Percentiles rank a stretch among this genome's conserved stretches.
Conservation (phyloP, 768 basidiomycete genomes). For the Dioszegia crocea region DNA sequence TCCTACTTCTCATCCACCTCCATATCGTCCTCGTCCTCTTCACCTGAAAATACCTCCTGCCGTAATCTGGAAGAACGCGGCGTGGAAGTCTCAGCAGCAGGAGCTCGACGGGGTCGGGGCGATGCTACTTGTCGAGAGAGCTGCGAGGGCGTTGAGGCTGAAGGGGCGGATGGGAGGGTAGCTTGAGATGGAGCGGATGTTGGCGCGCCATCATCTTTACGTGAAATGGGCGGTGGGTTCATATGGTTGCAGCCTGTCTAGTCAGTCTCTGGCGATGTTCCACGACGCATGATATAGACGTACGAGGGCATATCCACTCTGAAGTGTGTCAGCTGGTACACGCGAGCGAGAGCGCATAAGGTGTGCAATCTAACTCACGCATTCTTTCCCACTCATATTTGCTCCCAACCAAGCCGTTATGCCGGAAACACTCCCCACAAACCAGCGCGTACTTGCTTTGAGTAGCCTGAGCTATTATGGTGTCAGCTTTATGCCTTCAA, state of each 20-base stretch:
- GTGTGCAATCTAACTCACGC: conserved; percentile 31
- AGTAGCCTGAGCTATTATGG: conserved; percentile 35
- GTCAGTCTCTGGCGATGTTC: not conserved
- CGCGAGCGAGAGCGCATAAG: not conserved
- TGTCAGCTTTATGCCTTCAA: not conserved
- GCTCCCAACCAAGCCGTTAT: conserved; percentile 47
- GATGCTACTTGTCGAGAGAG: conserved; percentile 17
- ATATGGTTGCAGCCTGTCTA: conserved; percentile 43
- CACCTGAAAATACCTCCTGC: conserved; percentile 34
- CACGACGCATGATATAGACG: not conserved
- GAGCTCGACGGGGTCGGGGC: conserved; percentile 18
- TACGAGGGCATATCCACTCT: conserved; percentile 44
- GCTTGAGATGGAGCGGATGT: not conserved
- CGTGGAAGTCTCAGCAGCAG: conserved; percentile 18
- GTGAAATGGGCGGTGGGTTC: conserved; percentile 40
- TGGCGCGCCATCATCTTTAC: not conserved
- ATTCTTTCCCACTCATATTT: conserved; percentile 49
- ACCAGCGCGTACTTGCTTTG: conserved; percentile 49
- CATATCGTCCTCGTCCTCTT: conserved; percentile 13
- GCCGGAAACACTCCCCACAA: conserved; percentile 48
- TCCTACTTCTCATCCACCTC: conserved; percentile 17
- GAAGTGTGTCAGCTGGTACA: not conserved
- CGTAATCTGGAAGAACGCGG: conserved; percentile 29
- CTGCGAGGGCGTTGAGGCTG: conserved; percentile 13
- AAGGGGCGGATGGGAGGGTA: not conserved